A percentile compares a stretch with the other conserved stretches of the same genome.
These are phyloP conservation scores for Amanita phalloides DNA, from an alignment of 768 basidiomycete genomes.

Conservation along the genomic window DNA sequence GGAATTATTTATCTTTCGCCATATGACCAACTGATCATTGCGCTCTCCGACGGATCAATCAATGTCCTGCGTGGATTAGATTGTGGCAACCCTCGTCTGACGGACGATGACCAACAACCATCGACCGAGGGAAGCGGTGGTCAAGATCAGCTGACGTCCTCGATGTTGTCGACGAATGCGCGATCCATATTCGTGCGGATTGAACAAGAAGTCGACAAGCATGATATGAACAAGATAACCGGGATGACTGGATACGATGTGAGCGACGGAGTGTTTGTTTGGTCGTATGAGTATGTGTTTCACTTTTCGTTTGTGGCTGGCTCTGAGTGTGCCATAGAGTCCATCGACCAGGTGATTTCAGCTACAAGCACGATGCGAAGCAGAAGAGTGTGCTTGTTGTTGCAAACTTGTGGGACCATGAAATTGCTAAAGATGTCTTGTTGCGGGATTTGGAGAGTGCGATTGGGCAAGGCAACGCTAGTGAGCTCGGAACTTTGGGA, in stretches of 20 bases:
- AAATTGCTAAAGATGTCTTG: background rate
- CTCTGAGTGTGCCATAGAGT: conserved; percentile 25
- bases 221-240: conserved; percentile 49
- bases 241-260: conserved; percentile 24
- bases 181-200: conserved; percentile 39
- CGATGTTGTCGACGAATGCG: conserved; percentile 35
- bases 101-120: background rate
- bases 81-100: conserved; percentile 5
- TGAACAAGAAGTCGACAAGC: conserved; percentile 29
- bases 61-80: conserved; percentile 48
- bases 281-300: conserved; percentile 66
- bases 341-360: conserved; percentile 59
- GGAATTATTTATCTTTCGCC: conserved; percentile 44
- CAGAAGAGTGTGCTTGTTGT: conserved; percentile 44
- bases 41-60: conserved; percentile 63
- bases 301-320: background rate
- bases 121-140: conserved; percentile 3
- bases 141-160: conserved; percentile 20
- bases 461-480: conserved; percentile 13
- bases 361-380: conserved; percentile 72
- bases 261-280: conserved; percentile 39
- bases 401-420: conserved; percentile 38
- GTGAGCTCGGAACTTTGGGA: conserved; percentile 14
- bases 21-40: conserved; percentile 44
- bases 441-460: background rate